Percentiles rank a stretch among this genome's conserved stretches.
These are phyloP conservation scores for Aspergillus cavernicola DNA, from an alignment of 495 filamentous ascomycete genomes.

Conservation along the genomic window DNA sequence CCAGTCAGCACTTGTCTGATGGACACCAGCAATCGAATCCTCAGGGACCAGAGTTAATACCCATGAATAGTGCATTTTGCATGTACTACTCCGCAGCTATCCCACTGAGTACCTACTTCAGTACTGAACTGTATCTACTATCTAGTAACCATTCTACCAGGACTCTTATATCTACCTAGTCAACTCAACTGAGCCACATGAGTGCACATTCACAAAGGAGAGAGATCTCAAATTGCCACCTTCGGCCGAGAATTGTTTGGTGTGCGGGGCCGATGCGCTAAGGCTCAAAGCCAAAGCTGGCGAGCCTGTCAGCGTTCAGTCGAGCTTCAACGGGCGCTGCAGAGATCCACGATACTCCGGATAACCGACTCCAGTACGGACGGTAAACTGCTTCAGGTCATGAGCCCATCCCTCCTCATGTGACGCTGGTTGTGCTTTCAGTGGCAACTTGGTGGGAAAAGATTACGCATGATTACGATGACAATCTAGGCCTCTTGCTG, in stretches of 20 bases:
- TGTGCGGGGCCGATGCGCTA: slow-evolving; percentile 9
- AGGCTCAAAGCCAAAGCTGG: slow-evolving; percentile 3
- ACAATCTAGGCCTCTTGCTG: background rate
- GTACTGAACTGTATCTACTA: no score
- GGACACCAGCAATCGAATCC: background rate
- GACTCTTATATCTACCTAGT: no score
- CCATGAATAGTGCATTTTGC: background rate
- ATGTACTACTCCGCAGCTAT: background rate
- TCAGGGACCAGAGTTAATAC: slow-evolving; percentile 7
- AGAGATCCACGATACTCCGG: slow-evolving; percentile 2
- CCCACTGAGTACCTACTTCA: no score
- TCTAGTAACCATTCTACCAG: no score
- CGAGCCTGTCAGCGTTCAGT: slow-evolving; percentile 9
- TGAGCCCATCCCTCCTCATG: slow-evolving; percentile 8
- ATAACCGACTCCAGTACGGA: background rate
- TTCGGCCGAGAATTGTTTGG: slow-evolving; percentile 1
- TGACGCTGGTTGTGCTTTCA: background rate
- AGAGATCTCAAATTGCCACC: background rate
- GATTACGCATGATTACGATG: background rate
- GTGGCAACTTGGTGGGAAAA: slow-evolving; percentile 3
- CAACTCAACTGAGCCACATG: no score
- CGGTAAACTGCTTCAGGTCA: slow-evolving; percentile 4
- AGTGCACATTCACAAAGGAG: no score
- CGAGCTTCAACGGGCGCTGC: background rate
- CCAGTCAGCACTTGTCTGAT: background rate